A percentile compares a stretch with the other conserved stretches of the same genome.
Conservation (phyloP, 2,329 filamentous ascomycete species). For the Apiospora arundinis region DNA sequence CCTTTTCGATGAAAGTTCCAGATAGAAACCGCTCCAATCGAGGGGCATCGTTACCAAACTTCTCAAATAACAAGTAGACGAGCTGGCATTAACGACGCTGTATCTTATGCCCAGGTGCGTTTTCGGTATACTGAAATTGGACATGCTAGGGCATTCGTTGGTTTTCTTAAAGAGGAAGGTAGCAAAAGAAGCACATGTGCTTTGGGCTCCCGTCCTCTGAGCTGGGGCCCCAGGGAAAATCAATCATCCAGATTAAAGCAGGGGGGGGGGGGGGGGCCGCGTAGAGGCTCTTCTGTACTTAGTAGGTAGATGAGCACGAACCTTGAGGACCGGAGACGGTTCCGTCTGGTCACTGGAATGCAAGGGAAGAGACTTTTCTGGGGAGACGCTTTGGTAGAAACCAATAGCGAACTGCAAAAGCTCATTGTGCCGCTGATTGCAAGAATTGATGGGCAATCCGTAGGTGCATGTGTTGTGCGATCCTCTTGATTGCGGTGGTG, state of each 20-base stretch:
- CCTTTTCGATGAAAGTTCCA: background rate
- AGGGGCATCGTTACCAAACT: background rate
- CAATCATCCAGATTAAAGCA: background rate
- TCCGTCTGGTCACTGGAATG: background rate
- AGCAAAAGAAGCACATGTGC: slow-evolving; percentile 2
- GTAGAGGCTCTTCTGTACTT: background rate
- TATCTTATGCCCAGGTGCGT: background rate
- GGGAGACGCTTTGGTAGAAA: background rate
- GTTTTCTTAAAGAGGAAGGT: slow-evolving; percentile 10
- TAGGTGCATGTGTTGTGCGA: background rate
- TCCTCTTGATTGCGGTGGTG: background rate
- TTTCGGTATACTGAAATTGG: background rate
- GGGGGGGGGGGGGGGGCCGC: too few species aligned
- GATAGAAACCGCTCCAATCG: background rate
- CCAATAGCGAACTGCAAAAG: background rate
- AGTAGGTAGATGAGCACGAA: background rate
- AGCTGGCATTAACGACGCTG: background rate
- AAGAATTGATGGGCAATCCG: background rate
- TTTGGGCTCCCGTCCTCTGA: background rate
- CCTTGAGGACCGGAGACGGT: background rate
- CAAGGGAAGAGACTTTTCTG: background rate
- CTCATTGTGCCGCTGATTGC: background rate
- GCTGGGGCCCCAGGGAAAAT: background rate
- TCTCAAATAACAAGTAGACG: background rate
- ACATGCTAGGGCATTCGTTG: background rate